Base-by-base conservation (phyloP, 1,139 yeast species). In the Scheffersomyces quercinus region DNA sequence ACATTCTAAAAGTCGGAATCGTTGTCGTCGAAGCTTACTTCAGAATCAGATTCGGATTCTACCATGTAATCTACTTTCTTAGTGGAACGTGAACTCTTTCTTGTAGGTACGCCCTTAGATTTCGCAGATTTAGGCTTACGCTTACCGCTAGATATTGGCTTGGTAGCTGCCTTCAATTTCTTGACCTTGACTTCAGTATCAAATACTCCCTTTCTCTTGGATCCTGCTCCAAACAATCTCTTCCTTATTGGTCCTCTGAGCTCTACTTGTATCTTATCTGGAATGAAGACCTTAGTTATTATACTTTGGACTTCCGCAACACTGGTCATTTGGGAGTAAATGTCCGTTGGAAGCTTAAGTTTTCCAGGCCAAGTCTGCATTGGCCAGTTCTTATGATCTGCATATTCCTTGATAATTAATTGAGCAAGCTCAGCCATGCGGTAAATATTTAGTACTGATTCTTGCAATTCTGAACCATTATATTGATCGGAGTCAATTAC, bases 361-460 rank as follows among this genome's bases (percentile, higher is more conserved):
- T 83, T 85, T 0, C 93, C 95, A 0, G 96, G 95, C 82, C 93
- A 90, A 0, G 91, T 82, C 29, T 83, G 79, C 48, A 87, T 70
- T 16, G 79, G 77, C 96, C 96, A 88, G 40, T 73, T 74, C 54
- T 76, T 81, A 13, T 62, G 58, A 35, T 79, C 85, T 39, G 85
- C 81, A 33, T 79, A 66, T 45, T 78, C 81, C 45, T 83, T 77
- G 37, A 90, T 71, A 4, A 81, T 68, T 47, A 85, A 64, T 60
- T 88, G 95, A 1, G 90, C 74, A 37, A 89, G 61, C 54, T 90
- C 97, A 1, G 96, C 79, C 9, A 88, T 68, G 39, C 82, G 60
- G 58, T 88, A 89, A 33, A 89, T 65, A 36, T 77, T 70, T 43
- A 62, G 53, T 1, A 65, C 66, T 30, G 61, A 62, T 12, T 52